A percentile compares a stretch with the other conserved stretches of the same genome.
Conservation (phyloP, 768 basidiomycete genomes). For the Pisolithus sp. region DNA sequence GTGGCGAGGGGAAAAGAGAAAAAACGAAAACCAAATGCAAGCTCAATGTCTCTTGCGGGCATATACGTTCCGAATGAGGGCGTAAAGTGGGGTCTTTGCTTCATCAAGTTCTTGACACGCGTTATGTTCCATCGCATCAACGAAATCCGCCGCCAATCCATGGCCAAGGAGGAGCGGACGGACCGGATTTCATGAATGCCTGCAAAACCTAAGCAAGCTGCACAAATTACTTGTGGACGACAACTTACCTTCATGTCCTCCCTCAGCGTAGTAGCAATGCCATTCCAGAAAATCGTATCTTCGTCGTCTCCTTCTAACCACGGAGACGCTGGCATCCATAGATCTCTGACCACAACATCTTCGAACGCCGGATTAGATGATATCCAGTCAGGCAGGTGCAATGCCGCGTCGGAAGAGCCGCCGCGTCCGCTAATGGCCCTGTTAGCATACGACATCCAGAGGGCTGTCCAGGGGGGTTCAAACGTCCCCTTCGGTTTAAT, state of each 20-base stretch:
- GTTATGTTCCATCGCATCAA: conserved; percentile 48
- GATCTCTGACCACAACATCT: conserved; percentile 49
- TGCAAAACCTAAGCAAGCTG: conserved; percentile 20
- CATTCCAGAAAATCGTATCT: conserved; percentile 30
- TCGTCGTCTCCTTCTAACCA: conserved; percentile 30
- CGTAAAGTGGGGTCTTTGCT: conserved; percentile 40
- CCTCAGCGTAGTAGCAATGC: conserved; percentile 40
- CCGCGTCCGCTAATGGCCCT: conserved; percentile 51
- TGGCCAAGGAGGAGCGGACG: conserved; percentile 62
- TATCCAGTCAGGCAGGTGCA: conserved; percentile 51
- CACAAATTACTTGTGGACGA: neutral
- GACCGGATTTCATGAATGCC: conserved; percentile 60
- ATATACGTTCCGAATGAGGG: conserved; percentile 55
- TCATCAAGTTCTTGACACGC: conserved; percentile 48
- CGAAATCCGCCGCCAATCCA: conserved; percentile 48
- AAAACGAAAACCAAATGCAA: neutral
- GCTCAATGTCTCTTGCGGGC: conserved; percentile 33
- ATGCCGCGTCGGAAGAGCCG: conserved; percentile 58
- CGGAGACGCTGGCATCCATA: conserved; percentile 58
- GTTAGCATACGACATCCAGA: conserved; percentile 53
- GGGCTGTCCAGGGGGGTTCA: conserved; percentile 51
- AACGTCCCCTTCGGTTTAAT: conserved; percentile 37
- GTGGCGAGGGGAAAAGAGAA: neutral
- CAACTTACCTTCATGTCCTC: conserved; percentile 52
- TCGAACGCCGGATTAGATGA: conserved; percentile 50